A percentile compares a stretch with the other conserved stretches of the same genome.
These are phyloP conservation scores for Alternaria angustiovoidea DNA, from an alignment of 2,329 filamentous ascomycete genomes.

Conservation along the genomic window DNA sequence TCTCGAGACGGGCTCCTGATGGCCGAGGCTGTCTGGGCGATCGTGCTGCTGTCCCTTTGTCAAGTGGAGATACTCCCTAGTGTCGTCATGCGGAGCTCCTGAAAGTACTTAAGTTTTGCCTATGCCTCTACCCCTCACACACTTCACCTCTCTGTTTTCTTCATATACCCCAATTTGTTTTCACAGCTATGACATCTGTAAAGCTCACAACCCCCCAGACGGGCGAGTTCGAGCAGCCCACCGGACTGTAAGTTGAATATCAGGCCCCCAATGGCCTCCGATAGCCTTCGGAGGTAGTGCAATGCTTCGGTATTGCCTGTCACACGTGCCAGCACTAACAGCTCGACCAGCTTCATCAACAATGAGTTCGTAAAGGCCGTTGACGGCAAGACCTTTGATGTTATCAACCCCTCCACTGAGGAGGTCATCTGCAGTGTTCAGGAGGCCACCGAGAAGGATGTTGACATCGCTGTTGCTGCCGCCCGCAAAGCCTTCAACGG, in stretches of 20 bases:
- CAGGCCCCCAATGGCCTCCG: background rate
- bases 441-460: constrained; percentile 89
- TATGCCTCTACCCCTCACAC: constrained; percentile 34
- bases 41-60: constrained; percentile 20
- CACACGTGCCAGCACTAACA: constrained; percentile 25
- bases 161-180: constrained; percentile 40
- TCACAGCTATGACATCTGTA: constrained; percentile 55
- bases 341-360: constrained; percentile 77
- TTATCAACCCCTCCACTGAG: constrained; percentile 87
- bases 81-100: constrained; percentile 31
- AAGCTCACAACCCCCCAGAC: constrained; percentile 74
- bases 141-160: constrained; percentile 26
- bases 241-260: constrained; percentile 58
- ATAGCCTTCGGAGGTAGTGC: constrained; percentile 16
- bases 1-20: constrained; percentile 38
- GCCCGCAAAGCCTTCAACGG: constrained; percentile 87
- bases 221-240: constrained; percentile 65
- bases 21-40: constrained; percentile 42
- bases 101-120: constrained; percentile 42
- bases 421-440: constrained; percentile 82
- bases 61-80: constrained; percentile 32
- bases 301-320: background rate
- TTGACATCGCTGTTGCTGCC: constrained; percentile 79
- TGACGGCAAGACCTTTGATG: constrained; percentile 90
- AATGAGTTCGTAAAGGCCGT: constrained; percentile 86